These are phyloP conservation scores for Phoenix dactylifera DNA, from an alignment of 176 grass and related monocot species.

Conservation along the genomic window DNA sequence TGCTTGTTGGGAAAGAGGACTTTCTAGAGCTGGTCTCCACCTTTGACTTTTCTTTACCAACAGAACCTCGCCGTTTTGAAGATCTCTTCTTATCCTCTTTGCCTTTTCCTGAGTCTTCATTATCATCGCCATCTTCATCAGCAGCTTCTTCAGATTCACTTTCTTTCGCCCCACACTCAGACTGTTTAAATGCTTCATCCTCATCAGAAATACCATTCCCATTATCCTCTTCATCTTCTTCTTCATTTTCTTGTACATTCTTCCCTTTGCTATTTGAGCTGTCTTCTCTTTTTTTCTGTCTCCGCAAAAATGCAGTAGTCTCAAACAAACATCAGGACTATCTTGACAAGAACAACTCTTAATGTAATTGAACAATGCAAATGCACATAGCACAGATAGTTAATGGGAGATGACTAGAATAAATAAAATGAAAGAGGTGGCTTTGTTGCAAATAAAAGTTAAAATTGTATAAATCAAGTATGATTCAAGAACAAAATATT, in stretches of 20 bases:
- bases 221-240: conserved; percentile 37
- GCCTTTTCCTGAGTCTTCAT: conserved; percentile 38
- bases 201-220: conserved; percentile 16
- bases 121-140: conserved; percentile 41
- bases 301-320: conserved; percentile 20
- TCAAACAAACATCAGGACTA: no score
- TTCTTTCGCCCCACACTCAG: conserved; percentile 42
- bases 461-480: no score
- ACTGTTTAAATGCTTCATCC: conserved; percentile 23
- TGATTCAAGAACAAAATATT: no score
- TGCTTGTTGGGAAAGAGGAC: conserved; percentile 23
- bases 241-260: conserved; percentile 29
- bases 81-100: conserved; percentile 34
- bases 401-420: no score
- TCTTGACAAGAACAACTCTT: no score
- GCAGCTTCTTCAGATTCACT: conserved; percentile 31
- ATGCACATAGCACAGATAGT: no score
- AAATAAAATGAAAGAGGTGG: no score
- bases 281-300: conserved; percentile 16
- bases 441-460: no score
- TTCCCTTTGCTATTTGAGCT: conserved; percentile 22
- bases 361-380: no score
- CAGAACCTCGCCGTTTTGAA: conserved; percentile 35
- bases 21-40: conserved; percentile 30
- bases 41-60: conserved; percentile 34